Percentiles rank a stretch among this genome's conserved stretches.
Conservation (phyloP, 2,329 filamentous ascomycete genomes). For the Colletotrichum caudatum region DNA sequence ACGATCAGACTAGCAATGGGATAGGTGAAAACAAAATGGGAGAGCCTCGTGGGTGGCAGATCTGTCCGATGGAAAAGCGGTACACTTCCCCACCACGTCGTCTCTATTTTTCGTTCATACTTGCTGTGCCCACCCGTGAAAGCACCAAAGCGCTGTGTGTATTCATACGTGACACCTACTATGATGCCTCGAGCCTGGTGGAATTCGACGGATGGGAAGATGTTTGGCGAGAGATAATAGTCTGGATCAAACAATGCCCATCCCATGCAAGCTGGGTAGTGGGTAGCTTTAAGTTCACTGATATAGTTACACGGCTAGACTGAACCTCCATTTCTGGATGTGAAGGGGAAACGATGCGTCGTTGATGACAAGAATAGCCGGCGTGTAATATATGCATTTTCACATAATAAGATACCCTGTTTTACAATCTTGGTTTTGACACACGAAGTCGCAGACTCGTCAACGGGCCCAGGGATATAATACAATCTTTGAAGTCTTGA, state of each 20-base stretch:
- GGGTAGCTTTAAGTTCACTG: not conserved
- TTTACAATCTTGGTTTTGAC: not conserved
- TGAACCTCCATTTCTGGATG: not conserved
- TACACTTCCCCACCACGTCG: constrained; percentile 41
- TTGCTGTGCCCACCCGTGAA: not conserved
- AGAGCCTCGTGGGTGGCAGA: constrained; percentile 51
- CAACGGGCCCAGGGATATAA: not conserved
- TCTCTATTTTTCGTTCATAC: constrained; percentile 31
- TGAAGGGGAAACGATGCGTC: too few species aligned
- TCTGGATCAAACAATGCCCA: not conserved
- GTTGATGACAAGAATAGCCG: not conserved
- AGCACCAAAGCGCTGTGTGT: not conserved
- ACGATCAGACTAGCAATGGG: constrained; percentile 44
- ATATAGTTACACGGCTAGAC: not conserved
- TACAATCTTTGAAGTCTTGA: not conserved
- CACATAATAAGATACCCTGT: too few species aligned
- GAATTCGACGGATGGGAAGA: too few species aligned
- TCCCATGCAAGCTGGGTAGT: not conserved
- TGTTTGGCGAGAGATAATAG: too few species aligned
- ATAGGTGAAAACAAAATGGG: constrained; percentile 50
- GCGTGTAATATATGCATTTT: not conserved
- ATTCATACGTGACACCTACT: not conserved
- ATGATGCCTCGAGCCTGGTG: not conserved
- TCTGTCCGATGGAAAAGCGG: constrained; percentile 54
- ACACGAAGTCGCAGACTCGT: too few species aligned